These are phyloP conservation scores for Phytophthora cajani DNA, from an alignment of 352 stramenopile genomes.

Conservation along the genomic window DNA sequence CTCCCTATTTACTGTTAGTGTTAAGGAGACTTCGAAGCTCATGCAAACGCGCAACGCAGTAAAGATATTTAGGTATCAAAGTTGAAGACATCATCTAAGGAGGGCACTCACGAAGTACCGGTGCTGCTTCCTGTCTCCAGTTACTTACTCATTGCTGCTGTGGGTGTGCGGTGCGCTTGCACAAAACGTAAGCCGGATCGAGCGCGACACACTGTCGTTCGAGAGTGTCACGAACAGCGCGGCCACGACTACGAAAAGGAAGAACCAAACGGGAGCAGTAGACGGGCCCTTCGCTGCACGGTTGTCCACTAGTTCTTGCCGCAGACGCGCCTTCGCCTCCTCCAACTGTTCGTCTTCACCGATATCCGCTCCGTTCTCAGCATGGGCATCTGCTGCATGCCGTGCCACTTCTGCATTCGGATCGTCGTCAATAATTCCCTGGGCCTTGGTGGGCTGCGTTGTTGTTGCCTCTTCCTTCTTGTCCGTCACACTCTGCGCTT, in stretches of 20 bases:
- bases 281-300: conserved; percentile 36
- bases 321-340: conserved; percentile 45
- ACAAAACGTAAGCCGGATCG: conserved; percentile 45
- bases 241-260: conserved; percentile 59
- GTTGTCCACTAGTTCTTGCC: conserved; percentile 48
- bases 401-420: conserved; percentile 36
- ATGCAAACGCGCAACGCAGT: conserved; percentile 12
- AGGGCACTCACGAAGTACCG: neutral
- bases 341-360: conserved; percentile 41
- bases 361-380: conserved; percentile 50
- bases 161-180: conserved; percentile 28
- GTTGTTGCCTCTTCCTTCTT: conserved; percentile 4
- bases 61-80: conserved; percentile 17
- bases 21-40: conserved; percentile 3
- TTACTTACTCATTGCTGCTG: conserved; percentile 35
- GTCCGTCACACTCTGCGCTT: conserved; percentile 3
- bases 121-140: neutral
- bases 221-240: conserved; percentile 69
- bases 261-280: conserved; percentile 53
- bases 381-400: conserved; percentile 44
- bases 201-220: conserved; percentile 68
- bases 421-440: conserved; percentile 37
- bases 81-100: conserved; percentile 13
- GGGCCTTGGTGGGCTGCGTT: conserved; percentile 23
- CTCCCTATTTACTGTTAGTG: conserved; percentile 11